phyloP scores from a whole-genome alignment of 345 rosid genomes.

The Linum trigynum region DNA sequence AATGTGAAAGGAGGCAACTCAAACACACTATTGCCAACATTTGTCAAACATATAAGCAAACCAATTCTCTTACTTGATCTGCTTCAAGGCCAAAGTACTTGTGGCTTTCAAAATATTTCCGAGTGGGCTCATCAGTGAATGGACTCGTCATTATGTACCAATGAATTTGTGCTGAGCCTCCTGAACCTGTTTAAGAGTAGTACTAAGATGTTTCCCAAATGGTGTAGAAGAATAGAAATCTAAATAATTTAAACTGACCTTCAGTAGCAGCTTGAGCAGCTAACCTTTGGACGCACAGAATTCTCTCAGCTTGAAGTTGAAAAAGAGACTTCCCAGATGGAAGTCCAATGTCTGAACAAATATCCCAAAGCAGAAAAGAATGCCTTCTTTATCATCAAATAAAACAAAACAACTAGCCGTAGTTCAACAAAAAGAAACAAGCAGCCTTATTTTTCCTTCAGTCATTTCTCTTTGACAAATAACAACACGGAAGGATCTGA shows the following conservation, averaged over 20 bases:
- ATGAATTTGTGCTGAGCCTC: slow-evolving; percentile 54
- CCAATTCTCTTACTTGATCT: slow-evolving; percentile 53
- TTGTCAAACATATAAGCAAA: not conserved
- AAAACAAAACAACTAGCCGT: too few relatives aligned
- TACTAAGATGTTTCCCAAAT: slow-evolving; percentile 12
- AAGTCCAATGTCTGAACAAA: slow-evolving; percentile 63
- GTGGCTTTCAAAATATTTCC: slow-evolving; percentile 69
- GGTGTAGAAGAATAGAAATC: slow-evolving; percentile 4
- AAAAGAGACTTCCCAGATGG: slow-evolving; percentile 97
- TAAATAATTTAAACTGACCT: slow-evolving; percentile 36
- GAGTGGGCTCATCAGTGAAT: slow-evolving; percentile 78
- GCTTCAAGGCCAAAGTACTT: slow-evolving; percentile 86
- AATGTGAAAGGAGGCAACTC: slow-evolving; percentile 11
- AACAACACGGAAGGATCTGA: too few relatives aligned
- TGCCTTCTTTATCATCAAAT: too few relatives aligned
- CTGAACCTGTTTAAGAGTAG: slow-evolving; percentile 34
- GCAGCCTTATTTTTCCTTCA: too few relatives aligned
- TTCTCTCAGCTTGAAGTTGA: slow-evolving; percentile 94
- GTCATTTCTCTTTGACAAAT: too few relatives aligned
- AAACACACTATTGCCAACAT: not conserved
- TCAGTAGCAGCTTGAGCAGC: slow-evolving; percentile 76
- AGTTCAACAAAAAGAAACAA: too few relatives aligned
- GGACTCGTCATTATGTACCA: slow-evolving; percentile 99
- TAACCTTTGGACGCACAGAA: slow-evolving; percentile 75
- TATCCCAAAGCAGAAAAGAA: too few relatives aligned